A percentile compares a stretch with the other conserved stretches of the same genome.
Evolutionary conservation across 2,329 filamentous ascomycete species (phyloP).

Genomic region (Ilyonectria destructans): DNA sequence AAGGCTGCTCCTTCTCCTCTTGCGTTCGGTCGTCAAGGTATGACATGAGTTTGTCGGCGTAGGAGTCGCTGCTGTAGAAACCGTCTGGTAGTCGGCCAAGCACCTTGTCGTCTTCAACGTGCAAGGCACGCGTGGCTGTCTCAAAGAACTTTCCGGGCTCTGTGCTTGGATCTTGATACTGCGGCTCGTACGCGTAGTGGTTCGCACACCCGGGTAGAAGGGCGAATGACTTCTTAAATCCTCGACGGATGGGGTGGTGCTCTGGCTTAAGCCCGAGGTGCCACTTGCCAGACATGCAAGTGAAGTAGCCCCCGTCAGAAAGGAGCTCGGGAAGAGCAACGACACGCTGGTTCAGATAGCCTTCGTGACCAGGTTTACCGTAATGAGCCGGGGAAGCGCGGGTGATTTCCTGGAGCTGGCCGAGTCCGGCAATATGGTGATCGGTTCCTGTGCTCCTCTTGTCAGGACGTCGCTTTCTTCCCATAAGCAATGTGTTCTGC

Average conservation of each 20-base stretch:
- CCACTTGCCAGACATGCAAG: conserved; percentile 30
- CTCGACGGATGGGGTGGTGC: background rate
- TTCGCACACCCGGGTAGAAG: no score
- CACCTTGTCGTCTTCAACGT: no score
- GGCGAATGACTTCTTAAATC: conserved; percentile 3
- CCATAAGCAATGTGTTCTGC: conserved; percentile 21
- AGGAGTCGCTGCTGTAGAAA: no score
- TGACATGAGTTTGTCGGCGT: no score
- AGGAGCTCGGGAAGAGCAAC: background rate
- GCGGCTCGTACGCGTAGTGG: no score
- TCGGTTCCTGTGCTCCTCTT: background rate
- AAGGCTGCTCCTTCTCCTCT: conserved; percentile 22
- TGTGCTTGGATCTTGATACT: no score
- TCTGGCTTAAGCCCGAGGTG: conserved; percentile 9
- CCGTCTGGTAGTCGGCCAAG: no score
- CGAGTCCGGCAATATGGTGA: background rate
- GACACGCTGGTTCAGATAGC: background rate
- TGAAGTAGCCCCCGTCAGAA: background rate
- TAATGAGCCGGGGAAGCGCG: background rate
- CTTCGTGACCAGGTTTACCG: background rate
- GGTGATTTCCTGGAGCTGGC: background rate
- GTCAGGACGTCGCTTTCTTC: no score
- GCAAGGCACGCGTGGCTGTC: no score
- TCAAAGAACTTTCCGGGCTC: no score
- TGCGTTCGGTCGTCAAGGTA: no score